Evolutionary conservation across 345 rosid genomes (phyloP), one percentile per base, ranked within the genome.

Genomic region (Brassica rapa): DNA sequence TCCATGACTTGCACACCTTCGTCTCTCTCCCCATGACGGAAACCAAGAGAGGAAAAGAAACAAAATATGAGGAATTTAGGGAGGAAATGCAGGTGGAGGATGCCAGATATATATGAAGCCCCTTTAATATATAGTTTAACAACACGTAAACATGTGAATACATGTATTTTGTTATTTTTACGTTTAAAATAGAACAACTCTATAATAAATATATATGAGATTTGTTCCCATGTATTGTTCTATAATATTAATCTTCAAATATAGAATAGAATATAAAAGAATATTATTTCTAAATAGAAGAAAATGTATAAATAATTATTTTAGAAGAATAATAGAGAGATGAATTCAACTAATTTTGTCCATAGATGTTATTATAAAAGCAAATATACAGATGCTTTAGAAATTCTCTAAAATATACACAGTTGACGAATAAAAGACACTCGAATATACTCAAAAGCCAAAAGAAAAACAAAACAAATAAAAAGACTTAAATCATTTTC

Each of bases 1-100:
- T 80, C 88, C 93, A 90, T 51, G 89, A 79, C 62, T 69, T 74
- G 66, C 75, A 37, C 4, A 49, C 27, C 24, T 62, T 63, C 16
- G 30, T 69, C 41, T 68, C 82, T 80, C 75, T 62, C 4, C 71
- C 82, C 82, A 80, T 80, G 37, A 73, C 56, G 61, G 3, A 19
- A 69, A 68, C 56, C 24, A 23, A 57, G 43, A 57, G 5, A 6
- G 7, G n/a, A 2, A 15, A 29, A 35, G 4, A 29, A 43, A 76
- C 14, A 27, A 21, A 46, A 61, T 32, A 39, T 10, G 74, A 76
- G 70, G 62, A 46, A 23, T 70, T 21, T 69, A 61, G 74, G 55
- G 75, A 62, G 53, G 23, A 56, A 64, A 63, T 77, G 59, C 3
- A 55, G 71, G 71, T 61, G 24, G 56, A 53, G 67, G 68, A 78